phyloP scores from a whole-genome alignment of 768 basidiomycete species.

The Kwoniella dejecticola region DNA sequence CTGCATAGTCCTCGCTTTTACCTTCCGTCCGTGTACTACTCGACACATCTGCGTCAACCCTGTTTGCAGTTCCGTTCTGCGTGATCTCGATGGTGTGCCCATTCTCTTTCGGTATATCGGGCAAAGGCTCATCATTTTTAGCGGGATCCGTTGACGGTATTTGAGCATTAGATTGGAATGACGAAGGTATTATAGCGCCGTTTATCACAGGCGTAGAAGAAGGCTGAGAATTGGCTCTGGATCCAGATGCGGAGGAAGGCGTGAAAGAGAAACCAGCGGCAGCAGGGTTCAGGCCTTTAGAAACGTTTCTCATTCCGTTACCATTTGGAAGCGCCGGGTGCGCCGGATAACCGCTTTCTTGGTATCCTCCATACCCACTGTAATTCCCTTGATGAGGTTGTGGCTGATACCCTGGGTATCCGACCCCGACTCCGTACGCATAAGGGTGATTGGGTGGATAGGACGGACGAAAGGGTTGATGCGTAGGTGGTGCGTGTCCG shows the following conservation, averaged over 20 bases:
- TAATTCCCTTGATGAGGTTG: conserved; percentile 19
- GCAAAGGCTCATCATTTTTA: neutral
- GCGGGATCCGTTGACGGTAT: conserved; percentile 3
- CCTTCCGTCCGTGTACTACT: neutral
- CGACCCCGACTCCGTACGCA: conserved; percentile 36
- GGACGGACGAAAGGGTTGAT: conserved; percentile 26
- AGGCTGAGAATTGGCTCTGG: conserved; percentile 13
- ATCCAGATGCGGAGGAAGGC: conserved; percentile 13
- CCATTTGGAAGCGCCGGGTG: conserved; percentile 1
- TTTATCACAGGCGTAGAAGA: conserved; percentile 15
- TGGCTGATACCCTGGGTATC: conserved; percentile 32
- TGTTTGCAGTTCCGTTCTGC: neutral
- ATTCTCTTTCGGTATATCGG: neutral
- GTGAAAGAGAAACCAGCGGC: conserved; percentile 41
- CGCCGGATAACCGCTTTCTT: conserved; percentile 9
- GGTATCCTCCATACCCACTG: conserved; percentile 19
- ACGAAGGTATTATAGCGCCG: neutral
- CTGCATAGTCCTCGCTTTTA: neutral
- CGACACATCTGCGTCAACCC: too few relatives aligned
- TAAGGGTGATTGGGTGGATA: conserved; percentile 45
- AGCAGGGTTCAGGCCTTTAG: conserved; percentile 41
- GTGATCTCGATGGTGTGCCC: neutral
- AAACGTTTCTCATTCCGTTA: neutral
- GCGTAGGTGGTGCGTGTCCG: conserved; percentile 5
- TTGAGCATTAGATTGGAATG: conserved; percentile 7